Base-by-base conservation (phyloP, 169 alveolate species). In the Nephromyces sp. region DNA sequence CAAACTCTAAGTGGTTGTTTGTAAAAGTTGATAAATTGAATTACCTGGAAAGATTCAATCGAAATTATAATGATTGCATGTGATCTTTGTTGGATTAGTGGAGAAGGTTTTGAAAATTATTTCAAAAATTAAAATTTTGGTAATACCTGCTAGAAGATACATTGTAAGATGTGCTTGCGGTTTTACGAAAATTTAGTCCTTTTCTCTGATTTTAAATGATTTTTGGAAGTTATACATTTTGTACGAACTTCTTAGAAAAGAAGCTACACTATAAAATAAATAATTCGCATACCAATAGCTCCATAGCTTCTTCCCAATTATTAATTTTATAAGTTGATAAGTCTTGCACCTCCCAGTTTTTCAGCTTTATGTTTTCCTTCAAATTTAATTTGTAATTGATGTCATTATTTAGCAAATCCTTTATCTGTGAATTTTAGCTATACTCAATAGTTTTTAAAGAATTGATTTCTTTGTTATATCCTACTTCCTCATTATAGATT, bases 51-150 rank as follows among this genome's bases (percentile, higher is more conserved):
- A 61, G 88, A 83, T 84, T 93, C 96, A 3, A 93, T 85, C 25
- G 86, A 82, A 25, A 91, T 76, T 0, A 95, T 87, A 82, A 93
- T 92, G 32, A 91, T 90, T 33, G 95, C 86, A 76, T 93, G 98
- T 15, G 95, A 89, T 67, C 84, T 78, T 75, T 8, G 65, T 3
- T 63, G 15, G n/a, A n/a, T 43, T 15, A 15, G 57, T 43, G 57
- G n/a, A n/a, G 15, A n/a, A 43, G n/a, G 57, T 43, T n/a, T 15
- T 43, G 57, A 15, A 43, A 43, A 15, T 43, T 15, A 15, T 43
- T 15, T 15, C n/a, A n/a, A n/a, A 43, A 15, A 15, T 43, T 15
- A 15, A 15, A n/a, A 15, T 43, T 15, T 15, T 43, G n/a, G 25
- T 43, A n/a, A 15, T 43, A 43, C 57, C 57, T 43, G 57, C 57